These are phyloP conservation scores for Erucastrum elatum DNA, from an alignment of 345 rosid genomes.

Conservation along the genomic window DNA sequence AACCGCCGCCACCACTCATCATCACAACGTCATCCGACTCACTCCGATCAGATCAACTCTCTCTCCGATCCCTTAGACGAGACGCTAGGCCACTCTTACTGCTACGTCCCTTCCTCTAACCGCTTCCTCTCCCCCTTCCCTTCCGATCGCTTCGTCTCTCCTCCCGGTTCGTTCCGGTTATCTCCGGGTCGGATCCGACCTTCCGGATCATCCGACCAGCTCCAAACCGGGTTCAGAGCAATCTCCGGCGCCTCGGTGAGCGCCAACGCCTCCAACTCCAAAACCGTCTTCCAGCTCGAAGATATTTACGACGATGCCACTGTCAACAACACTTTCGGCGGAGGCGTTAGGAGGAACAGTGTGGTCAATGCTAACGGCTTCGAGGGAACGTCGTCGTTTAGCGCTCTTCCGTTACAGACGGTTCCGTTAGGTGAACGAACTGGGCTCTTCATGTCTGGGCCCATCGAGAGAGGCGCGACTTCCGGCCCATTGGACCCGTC, in stretches of 20 bases:
- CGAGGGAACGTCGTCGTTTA: conserved; percentile 87
- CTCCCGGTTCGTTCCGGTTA: conserved; percentile 83
- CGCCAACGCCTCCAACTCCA: conserved; percentile 80
- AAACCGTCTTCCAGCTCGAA: conserved; percentile 77
- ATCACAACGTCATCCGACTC: conserved; percentile 12
- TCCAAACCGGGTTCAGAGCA: conserved; percentile 61
- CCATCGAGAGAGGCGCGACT: conserved; percentile 75
- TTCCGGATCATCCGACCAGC: conserved; percentile 47
- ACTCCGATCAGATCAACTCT: conserved; percentile 44
- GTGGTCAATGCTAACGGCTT: conserved; percentile 67
- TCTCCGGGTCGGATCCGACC: conserved; percentile 53
- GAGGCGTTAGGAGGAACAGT: conserved; percentile 50
- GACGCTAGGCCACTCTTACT: conserved; percentile 92
- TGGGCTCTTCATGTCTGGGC: conserved; percentile 88
- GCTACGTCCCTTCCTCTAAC: conserved; percentile 89
- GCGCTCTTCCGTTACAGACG: conserved; percentile 79
- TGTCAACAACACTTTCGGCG: conserved; percentile 50
- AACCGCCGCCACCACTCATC: conserved; percentile 25
- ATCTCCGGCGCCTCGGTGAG: conserved; percentile 94
- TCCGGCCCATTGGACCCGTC: conserved; percentile 77
- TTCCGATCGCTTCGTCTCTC: conserved; percentile 89
- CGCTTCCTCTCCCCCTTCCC: conserved; percentile 82
- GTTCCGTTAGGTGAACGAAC: conserved; percentile 65
- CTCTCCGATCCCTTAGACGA: conserved; percentile 79
- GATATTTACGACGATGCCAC: conserved; percentile 78